These are phyloP conservation scores for Lyophyllum decastes DNA, from an alignment of 768 basidiomycete genomes.

Conservation along the genomic window DNA sequence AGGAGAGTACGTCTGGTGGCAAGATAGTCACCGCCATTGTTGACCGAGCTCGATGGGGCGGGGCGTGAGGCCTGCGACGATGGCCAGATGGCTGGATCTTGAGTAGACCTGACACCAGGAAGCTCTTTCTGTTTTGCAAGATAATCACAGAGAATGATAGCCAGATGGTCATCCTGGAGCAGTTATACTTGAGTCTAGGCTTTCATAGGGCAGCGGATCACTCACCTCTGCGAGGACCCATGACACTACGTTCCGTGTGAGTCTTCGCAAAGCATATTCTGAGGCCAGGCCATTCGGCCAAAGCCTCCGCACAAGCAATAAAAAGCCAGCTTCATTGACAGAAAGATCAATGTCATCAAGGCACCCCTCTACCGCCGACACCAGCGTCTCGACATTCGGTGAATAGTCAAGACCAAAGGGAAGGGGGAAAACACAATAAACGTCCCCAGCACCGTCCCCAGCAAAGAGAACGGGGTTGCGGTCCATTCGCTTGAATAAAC, in stretches of 20 bases:
- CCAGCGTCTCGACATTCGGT: constrained; percentile 69
- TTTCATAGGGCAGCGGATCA: background rate
- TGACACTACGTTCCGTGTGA: constrained; percentile 55
- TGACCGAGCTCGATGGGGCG: constrained; percentile 37
- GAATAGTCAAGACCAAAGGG: constrained; percentile 75
- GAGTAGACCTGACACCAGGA: constrained; percentile 61
- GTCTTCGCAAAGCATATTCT: constrained; percentile 65
- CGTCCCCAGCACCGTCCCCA: constrained; percentile 30
- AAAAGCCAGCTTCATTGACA: constrained; percentile 72
- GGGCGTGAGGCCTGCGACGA: constrained; percentile 35
- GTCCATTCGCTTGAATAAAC: constrained; percentile 58
- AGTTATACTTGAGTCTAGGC: background rate
- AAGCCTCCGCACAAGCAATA: constrained; percentile 66
- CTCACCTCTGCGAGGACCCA: constrained; percentile 78
- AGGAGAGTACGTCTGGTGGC: constrained; percentile 56
- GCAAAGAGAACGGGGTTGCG: constrained; percentile 35
- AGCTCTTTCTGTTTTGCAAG: constrained; percentile 55
- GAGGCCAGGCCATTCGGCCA: constrained; percentile 78
- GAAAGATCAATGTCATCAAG: constrained; percentile 71
- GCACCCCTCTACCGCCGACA: constrained; percentile 71
- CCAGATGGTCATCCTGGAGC: constrained; percentile 66
- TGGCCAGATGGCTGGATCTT: constrained; percentile 60
- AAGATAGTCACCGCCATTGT: constrained; percentile 74
- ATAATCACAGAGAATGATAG: constrained; percentile 67
- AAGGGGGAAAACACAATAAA: constrained; percentile 62